Evolutionary conservation across 768 basidiomycete species (phyloP).

Genomic region (Hygrocybe punicea): DNA sequence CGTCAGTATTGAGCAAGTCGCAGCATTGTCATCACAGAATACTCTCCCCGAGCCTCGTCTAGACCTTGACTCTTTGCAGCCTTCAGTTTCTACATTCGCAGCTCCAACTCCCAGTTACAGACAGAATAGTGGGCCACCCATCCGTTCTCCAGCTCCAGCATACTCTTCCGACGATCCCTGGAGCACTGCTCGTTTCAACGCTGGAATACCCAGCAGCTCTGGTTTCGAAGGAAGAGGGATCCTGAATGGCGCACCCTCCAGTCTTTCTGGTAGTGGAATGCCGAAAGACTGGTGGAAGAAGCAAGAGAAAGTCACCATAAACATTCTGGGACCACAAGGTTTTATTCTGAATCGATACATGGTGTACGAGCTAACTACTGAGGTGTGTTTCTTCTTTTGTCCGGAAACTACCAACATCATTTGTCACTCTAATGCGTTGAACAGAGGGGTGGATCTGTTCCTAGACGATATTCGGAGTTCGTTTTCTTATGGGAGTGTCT

Average conservation of each 20-base stretch:
- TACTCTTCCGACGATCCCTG: constrained; percentile 70
- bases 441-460: constrained; percentile 65
- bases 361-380: constrained; percentile 76
- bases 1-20: constrained; percentile 76
- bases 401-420: neutral
- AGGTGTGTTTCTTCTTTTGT: constrained; percentile 47
- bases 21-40: constrained; percentile 72
- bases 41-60: constrained; percentile 72
- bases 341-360: constrained; percentile 87
- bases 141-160: constrained; percentile 46
- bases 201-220: constrained; percentile 1
- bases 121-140: constrained; percentile 38
- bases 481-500: constrained; percentile 86
- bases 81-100: constrained; percentile 51
- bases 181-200: constrained; percentile 43
- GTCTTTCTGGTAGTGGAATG: constrained; percentile 65
- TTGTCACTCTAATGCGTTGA: neutral
- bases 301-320: constrained; percentile 68
- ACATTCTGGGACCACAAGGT: constrained; percentile 82
- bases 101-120: constrained; percentile 40
- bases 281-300: constrained; percentile 86
- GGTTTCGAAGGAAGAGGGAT: constrained; percentile 7
- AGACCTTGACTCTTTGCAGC: constrained; percentile 56
- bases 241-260: constrained; percentile 52
- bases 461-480: constrained; percentile 92